A percentile compares a stretch with the other conserved stretches of the same genome.
Evolutionary conservation across 768 basidiomycete species (phyloP).

Genomic region (Boletus subparvulus): DNA sequence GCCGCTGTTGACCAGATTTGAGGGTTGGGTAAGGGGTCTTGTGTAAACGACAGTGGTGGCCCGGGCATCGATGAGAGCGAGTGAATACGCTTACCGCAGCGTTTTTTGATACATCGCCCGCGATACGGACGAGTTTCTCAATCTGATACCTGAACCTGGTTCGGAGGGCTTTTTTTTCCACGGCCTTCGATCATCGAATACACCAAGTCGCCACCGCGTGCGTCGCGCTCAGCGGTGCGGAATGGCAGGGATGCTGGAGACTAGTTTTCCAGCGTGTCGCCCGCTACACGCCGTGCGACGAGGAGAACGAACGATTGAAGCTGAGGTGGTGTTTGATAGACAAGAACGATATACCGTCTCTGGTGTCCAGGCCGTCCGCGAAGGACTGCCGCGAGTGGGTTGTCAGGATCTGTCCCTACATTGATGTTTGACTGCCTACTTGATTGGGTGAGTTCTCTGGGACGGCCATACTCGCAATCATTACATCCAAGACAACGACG

Average conservation of each 20-base stretch:
- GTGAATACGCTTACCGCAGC: not conserved
- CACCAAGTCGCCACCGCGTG: constrained; percentile 76
- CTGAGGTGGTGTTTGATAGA: constrained; percentile 84
- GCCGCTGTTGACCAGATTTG: constrained; percentile 55
- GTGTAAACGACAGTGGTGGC: not conserved
- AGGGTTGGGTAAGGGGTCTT: constrained; percentile 93
- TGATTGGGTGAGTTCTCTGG: constrained; percentile 56
- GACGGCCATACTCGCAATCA: constrained; percentile 63
- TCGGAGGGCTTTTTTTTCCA: constrained; percentile 86
- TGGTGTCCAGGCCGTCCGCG: constrained; percentile 44
- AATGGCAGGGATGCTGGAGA: constrained; percentile 53
- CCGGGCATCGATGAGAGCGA: not conserved
- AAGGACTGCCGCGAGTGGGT: constrained; percentile 18
- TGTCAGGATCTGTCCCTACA: constrained; percentile 14
- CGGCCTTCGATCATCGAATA: constrained; percentile 78
- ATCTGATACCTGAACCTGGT: constrained; percentile 91
- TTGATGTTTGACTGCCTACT: constrained; percentile 39
- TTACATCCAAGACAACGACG: constrained; percentile 45
- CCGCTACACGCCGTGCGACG: constrained; percentile 65
- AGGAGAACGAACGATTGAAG: constrained; percentile 80
- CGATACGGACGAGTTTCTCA: constrained; percentile 64
- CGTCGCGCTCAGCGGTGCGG: constrained; percentile 46
- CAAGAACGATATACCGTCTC: constrained; percentile 87
- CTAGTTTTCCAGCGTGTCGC: constrained; percentile 57
- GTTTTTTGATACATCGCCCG: too few species aligned